Base-by-base conservation (phyloP, 2,329 filamentous ascomycete species). In the Alternaria tenuissima region DNA sequence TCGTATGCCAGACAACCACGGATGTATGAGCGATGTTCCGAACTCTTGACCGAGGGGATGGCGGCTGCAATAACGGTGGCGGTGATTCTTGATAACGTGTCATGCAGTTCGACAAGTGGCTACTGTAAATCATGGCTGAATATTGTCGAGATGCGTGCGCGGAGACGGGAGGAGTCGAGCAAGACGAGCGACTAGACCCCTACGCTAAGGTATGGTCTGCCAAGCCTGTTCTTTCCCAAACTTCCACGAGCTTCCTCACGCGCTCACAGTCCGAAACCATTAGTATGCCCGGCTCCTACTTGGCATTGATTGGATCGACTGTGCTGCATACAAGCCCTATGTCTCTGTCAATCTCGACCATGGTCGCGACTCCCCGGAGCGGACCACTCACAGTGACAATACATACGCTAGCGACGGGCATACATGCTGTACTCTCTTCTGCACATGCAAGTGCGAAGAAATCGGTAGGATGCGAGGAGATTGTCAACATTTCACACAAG, bases 241-340 rank as follows among this genome's bases (percentile, higher is more conserved):
- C 39, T 59, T 44, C 18, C 22, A 49, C 61, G 47, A 46, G 52
- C 51, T 36, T 52, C 46, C 52, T 64, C 55, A 52, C 49, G 44
- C 36, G 42, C 34, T 58, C 52, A 57, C 59, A 36, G 55, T 58
- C 59, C 55, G 51, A 18, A 39, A 54, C 49, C 32, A 59, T 58
- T 56, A 55, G 38, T 47, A 44, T 42, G 30, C 46, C 67, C 58
- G 38, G 62, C 57, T 57, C 42, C 20, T 9, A 55, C 30, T 41
- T 47, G 44, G 43, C 20, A 22, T 47, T 12, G 44, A 20, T 26
- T 42, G 28, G 36, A 49, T 51, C 32, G 30, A 39, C 55, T 52
- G 63, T 64, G 64, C 64, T 69, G 65, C 64, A 61, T 65, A 38
- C 34, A 44, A 28, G 22, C 47, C 57, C 54, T 32, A n/a, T 44